Evolutionary conservation across 768 basidiomycete genomes (phyloP).

Genomic region (Leucocoprinus sp.): DNA sequence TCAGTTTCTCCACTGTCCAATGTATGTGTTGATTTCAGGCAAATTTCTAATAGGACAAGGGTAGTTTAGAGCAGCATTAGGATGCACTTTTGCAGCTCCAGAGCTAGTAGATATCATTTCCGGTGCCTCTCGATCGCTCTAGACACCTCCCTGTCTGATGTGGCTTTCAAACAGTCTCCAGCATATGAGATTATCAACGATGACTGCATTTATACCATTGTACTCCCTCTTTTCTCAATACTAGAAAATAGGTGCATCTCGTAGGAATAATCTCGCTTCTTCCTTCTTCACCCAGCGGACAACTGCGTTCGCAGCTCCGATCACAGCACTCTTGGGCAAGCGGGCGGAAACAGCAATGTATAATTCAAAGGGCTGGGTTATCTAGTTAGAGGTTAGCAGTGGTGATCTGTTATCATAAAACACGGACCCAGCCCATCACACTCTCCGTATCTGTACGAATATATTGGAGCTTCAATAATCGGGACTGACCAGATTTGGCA

Average conservation of each 20-base stretch:
- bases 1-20: too few relatives aligned
- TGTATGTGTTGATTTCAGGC: too few relatives aligned
- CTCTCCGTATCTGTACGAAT: conserved; percentile 80
- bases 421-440: conserved; percentile 84
- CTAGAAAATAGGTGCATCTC: conserved; percentile 81
- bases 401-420: neutral
- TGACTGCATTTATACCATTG: too few relatives aligned
- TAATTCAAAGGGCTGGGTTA: conserved; percentile 89
- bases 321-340: conserved; percentile 80
- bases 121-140: too few relatives aligned
- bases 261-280: conserved; percentile 72
- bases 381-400: conserved; percentile 36
- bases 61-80: too few relatives aligned
- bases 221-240: too few relatives aligned
- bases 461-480: conserved; percentile 79
- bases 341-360: conserved; percentile 78
- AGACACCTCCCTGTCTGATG: too few relatives aligned
- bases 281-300: conserved; percentile 89
- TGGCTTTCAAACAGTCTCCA: too few relatives aligned
- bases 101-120: too few relatives aligned
- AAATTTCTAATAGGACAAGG: too few relatives aligned
- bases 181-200: too few relatives aligned
- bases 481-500: conserved; percentile 77
- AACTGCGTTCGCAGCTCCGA: conserved; percentile 84
- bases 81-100: too few relatives aligned